phyloP scores from a whole-genome alignment of 257 asterid genomes.

The Rehmannia glutinosa region DNA sequence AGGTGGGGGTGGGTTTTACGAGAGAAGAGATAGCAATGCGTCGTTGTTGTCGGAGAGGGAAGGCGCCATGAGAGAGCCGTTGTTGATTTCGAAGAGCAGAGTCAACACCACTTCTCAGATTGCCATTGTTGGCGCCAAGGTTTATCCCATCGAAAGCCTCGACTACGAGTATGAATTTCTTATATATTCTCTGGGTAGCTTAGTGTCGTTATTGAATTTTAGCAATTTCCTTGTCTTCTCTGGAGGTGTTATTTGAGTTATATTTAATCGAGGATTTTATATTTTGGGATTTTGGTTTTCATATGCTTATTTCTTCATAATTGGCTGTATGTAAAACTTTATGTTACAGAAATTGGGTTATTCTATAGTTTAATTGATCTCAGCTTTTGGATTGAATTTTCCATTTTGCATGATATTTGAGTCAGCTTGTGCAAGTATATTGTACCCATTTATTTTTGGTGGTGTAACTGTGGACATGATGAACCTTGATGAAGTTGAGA shows the following conservation, averaged over 20 bases:
- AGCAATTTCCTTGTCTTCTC: no score
- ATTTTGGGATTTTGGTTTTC: background rate
- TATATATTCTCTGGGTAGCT: background rate
- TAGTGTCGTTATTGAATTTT: background rate
- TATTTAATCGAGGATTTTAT: no score
- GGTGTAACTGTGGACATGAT: background rate
- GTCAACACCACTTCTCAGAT: slow-evolving; percentile 81
- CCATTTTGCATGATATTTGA: background rate
- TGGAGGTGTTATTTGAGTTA: no score
- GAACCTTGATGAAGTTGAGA: no score
- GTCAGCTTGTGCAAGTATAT: background rate
- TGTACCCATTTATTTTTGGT: background rate
- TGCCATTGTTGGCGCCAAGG: slow-evolving; percentile 71
- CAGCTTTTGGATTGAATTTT: background rate
- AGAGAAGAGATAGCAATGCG: slow-evolving; percentile 25
- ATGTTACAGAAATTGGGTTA: background rate
- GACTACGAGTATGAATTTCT: slow-evolving; percentile 70
- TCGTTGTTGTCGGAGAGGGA: slow-evolving; percentile 36
- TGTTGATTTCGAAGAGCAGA: slow-evolving; percentile 46
- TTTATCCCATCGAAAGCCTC: slow-evolving; percentile 78
- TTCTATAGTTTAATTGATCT: background rate
- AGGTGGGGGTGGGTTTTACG: slow-evolving; percentile 13
- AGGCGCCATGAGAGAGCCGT: slow-evolving; percentile 50
- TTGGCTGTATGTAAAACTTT: background rate
- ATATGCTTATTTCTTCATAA: background rate